Conservation (phyloP, 1,284 basidiomycete species). For the Megacollybia platyphylla region DNA sequence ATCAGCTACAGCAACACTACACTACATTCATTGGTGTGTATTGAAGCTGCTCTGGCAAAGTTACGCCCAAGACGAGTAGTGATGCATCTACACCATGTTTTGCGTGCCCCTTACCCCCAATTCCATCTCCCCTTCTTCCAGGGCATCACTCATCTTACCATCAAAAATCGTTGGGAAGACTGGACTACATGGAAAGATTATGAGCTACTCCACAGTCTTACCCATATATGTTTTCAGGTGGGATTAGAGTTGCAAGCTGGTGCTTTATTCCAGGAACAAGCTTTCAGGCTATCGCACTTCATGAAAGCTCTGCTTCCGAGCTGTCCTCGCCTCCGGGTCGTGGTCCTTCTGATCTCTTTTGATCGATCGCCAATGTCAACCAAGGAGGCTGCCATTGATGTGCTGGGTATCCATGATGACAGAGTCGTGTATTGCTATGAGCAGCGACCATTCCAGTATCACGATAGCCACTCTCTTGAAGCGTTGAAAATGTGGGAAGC, state of each 20-base stretch:
- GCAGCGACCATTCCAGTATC: slow-evolving; percentile 17
- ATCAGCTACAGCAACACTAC: neutral
- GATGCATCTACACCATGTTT: neutral
- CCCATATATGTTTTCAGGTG: slow-evolving; percentile 19
- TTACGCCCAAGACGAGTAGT: neutral
- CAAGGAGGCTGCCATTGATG: slow-evolving; percentile 6
- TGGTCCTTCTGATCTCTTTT: slow-evolving; percentile 16
- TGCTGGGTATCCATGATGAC: slow-evolving; percentile 11
- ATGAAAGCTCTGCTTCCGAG: slow-evolving; percentile 10
- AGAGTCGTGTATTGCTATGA: slow-evolving; percentile 19
- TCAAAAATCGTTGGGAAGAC: slow-evolving; percentile 23
- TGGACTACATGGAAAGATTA: slow-evolving; percentile 21
- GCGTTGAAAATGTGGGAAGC: neutral
- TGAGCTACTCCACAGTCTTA: slow-evolving; percentile 14
- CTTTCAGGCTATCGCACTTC: slow-evolving; percentile 6
- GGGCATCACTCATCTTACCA: slow-evolving; percentile 20
- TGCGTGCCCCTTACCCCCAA: slow-evolving; percentile 2
- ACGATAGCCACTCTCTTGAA: slow-evolving; percentile 15
- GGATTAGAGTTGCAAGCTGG: slow-evolving; percentile 10
- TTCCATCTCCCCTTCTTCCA: slow-evolving; percentile 17
- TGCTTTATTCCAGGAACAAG: slow-evolving; percentile 6
- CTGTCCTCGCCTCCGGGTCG: slow-evolving; percentile 12
- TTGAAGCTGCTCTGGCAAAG: neutral
- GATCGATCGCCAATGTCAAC: slow-evolving; percentile 12
- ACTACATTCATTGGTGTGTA: neutral